Evolutionary conservation across 768 basidiomycete species (phyloP), one percentile per base, ranked within the genome.

Genomic region (Leucogyrophana mollusca): DNA sequence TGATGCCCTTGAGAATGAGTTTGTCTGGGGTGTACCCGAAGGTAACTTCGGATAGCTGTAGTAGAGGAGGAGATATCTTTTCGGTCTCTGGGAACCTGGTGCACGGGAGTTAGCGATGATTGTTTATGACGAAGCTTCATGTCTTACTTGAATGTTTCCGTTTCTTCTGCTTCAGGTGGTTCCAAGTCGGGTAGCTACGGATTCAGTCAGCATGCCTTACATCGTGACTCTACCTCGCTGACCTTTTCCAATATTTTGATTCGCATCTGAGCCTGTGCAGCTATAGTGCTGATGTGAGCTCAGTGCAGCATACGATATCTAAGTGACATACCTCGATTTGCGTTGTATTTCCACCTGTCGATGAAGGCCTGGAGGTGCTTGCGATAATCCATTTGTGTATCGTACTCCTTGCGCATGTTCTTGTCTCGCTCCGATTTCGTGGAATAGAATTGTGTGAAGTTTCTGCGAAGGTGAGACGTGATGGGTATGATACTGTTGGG

Each of bases 371-470:
- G 95, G 23, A 98, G 70, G 71, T 96, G 92, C 58, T 89, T 88
- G 45, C 96, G 80, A 63, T 98, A 98, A 9, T 89, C 87, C 80
- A 96, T 84, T 67, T 99, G 96, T 0, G 92, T 75, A 25, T 98
- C 95, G 66, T 98, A 99, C 65, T 98, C 95, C 68, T 93, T 94
- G 34, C 82, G 82, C 66, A 94, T 70, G 59, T 94, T 94, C 49
- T 84, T 83, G 56, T 93, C 89, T 21, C 96, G 86, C 61, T 98
- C 96, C 4, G 87, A 90, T 70, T 98, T 97, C 17, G 95, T 98
- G 2, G 95, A 94, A 64, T 99, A 98, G 77, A 99, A 98, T 65
- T 98, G 94, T 1, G 90, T 85, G 68, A 98, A 99, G 71, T 98
- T 98, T 47, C 89, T 91, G 54, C 47, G 43, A 22, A 51, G 41